Conservation (phyloP, 2,329 filamentous ascomycete genomes). For the Pseudogymnoascus sp. region DNA sequence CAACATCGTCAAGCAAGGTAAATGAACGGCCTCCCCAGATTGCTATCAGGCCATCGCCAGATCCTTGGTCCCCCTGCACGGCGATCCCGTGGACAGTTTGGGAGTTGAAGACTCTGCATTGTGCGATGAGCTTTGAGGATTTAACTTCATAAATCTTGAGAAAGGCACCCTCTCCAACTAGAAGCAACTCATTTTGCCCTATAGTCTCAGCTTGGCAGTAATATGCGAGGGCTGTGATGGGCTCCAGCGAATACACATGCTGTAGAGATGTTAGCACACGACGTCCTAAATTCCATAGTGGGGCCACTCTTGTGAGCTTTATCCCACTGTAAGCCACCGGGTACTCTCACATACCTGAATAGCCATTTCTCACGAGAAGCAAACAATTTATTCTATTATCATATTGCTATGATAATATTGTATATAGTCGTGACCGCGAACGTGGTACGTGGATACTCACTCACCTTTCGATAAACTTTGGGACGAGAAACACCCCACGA, state of each 20-base stretch:
- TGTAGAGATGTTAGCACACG: conserved; percentile 14
- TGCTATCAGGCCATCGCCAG: conserved; percentile 36
- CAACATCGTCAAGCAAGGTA: conserved; percentile 29
- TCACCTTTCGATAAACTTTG: conserved; percentile 3
- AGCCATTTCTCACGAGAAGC: conserved; percentile 1
- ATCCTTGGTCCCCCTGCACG: conserved; percentile 27
- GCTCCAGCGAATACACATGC: conserved; percentile 32
- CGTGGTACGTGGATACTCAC: conserved; percentile 4
- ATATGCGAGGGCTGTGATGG: conserved; percentile 55
- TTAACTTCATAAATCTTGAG: conserved; percentile 43
- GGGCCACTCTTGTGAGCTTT: background rate
- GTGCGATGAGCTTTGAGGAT: conserved; percentile 32
- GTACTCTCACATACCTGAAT: background rate
- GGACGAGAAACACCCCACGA: background rate
- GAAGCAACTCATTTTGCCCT: conserved; percentile 33
- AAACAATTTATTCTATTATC: background rate
- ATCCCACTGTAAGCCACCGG: background rate
- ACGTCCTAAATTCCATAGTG: background rate
- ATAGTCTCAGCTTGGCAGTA: conserved; percentile 30
- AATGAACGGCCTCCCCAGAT: conserved; percentile 63
- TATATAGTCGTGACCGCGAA: background rate
- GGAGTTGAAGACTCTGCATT: conserved; percentile 51
- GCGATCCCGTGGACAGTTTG: conserved; percentile 69
- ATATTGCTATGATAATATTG: background rate
- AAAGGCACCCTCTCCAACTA: conserved; percentile 54